These are phyloP conservation scores for Suillus paluster DNA, from an alignment of 768 basidiomycete species.

Conservation along the genomic window DNA sequence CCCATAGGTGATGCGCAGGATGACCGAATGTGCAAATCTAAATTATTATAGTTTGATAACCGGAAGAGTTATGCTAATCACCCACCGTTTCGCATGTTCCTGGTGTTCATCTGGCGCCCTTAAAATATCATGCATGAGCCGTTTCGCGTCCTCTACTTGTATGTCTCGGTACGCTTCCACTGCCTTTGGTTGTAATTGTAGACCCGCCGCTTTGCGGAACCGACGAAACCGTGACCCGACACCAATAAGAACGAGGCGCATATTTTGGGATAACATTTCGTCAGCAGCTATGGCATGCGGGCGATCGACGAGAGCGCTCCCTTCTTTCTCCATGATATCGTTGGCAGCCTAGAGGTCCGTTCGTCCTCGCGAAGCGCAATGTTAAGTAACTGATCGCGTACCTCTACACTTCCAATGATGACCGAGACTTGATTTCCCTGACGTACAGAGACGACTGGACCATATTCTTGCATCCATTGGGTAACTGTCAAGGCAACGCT, in stretches of 20 bases:
- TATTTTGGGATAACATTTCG: conserved; percentile 55
- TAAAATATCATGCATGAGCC: conserved; percentile 12
- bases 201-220: conserved; percentile 56
- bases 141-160: conserved; percentile 36
- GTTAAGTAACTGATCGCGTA: conserved; percentile 11
- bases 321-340: conserved; percentile 62
- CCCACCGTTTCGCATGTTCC: conserved; percentile 4
- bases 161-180: conserved; percentile 47
- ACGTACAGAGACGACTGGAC: conserved; percentile 28
- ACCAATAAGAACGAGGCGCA: conserved; percentile 54
- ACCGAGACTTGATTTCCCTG: conserved; percentile 31
- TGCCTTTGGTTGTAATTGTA: conserved; percentile 52
- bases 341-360: conserved; percentile 45
- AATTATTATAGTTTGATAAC: neutral
- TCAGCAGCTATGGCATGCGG: conserved; percentile 54
- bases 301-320: conserved; percentile 50
- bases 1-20: conserved; percentile 50
- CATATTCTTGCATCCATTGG: conserved; percentile 33
- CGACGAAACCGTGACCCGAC: conserved; percentile 57
- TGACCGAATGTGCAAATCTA: conserved; percentile 54
- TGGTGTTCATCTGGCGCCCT: conserved; percentile 1
- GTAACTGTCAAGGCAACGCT: conserved; percentile 39
- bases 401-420: conserved; percentile 27
- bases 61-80: neutral
- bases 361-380: conserved; percentile 17